phyloP scores from a whole-genome alignment of 2,329 filamentous ascomycete genomes.

The Ophiosphaerella narmari region DNA sequence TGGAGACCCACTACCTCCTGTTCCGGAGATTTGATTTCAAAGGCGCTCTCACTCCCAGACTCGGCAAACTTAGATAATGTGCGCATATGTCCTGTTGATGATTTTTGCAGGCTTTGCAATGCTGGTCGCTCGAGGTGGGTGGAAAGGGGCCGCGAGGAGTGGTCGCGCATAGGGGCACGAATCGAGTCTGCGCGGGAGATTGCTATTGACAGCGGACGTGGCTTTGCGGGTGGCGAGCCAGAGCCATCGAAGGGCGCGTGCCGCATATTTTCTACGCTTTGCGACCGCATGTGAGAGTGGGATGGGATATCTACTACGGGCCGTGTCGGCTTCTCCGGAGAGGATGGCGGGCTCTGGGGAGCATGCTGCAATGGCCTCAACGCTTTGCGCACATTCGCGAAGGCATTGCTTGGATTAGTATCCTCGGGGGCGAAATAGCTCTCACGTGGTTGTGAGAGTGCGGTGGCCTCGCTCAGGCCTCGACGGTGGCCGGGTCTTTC shows the following conservation, averaged over 20 bases:
- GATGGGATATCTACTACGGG: slow-evolving; percentile 19
- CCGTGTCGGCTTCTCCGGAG: slow-evolving; percentile 30
- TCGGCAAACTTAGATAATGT: slow-evolving; percentile 84
- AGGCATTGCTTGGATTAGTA: slow-evolving; percentile 65
- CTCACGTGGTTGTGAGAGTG: slow-evolving; percentile 58
- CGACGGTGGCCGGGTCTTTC: slow-evolving; percentile 65
- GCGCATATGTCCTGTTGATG: slow-evolving; percentile 85
- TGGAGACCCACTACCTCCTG: slow-evolving; percentile 88
- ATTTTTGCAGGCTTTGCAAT: slow-evolving; percentile 80
- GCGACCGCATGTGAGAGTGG: slow-evolving; percentile 36
- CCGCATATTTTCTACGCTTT: slow-evolving; percentile 48
- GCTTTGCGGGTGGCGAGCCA: slow-evolving; percentile 49
- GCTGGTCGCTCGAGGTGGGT: slow-evolving; percentile 57
- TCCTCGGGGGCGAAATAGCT: slow-evolving; percentile 50
- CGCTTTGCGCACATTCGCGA: slow-evolving; percentile 74
- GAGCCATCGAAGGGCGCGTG: slow-evolving; percentile 53
- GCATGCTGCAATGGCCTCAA: slow-evolving; percentile 60
- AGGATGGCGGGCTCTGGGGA: slow-evolving; percentile 34
- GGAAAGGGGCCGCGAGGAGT: slow-evolving; percentile 35
- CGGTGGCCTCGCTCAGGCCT: slow-evolving; percentile 73
- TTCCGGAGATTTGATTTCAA: slow-evolving; percentile 74
- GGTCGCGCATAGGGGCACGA: slow-evolving; percentile 42
- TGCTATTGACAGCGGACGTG: slow-evolving; percentile 48
- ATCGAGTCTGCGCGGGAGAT: slow-evolving; percentile 46
- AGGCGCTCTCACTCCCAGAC: slow-evolving; percentile 75